Percentiles rank a stretch among this genome's conserved stretches.
Evolutionary conservation across 108 stramenopile genomes (phyloP).

Genomic region (Aurantiochytrium sp.): DNA sequence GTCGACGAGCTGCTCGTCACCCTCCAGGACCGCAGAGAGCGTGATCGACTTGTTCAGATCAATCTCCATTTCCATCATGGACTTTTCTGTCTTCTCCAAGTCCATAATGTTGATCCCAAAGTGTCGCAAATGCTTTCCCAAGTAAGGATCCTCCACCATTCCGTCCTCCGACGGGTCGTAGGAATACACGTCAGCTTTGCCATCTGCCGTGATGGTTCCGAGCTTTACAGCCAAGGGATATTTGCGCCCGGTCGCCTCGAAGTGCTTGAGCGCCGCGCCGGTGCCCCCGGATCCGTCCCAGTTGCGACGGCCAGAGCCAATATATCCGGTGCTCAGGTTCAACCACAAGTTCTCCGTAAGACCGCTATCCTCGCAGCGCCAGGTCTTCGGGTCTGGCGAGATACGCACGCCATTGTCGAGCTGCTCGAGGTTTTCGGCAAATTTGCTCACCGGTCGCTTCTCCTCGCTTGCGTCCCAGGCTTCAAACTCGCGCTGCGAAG

Average conservation of each 20-base stretch:
- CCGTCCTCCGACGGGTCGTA: slow-evolving; percentile 95
- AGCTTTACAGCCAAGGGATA: slow-evolving; percentile 96
- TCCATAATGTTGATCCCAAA: slow-evolving; percentile 72
- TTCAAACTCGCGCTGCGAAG: slow-evolving; percentile 63
- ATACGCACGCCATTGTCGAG: slow-evolving; percentile 40
- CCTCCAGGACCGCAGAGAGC: slow-evolving; percentile 84
- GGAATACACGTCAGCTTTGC: slow-evolving; percentile 85
- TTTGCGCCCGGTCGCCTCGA: slow-evolving; percentile 68
- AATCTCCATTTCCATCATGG: slow-evolving; percentile 90
- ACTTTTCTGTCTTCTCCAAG: slow-evolving; percentile 84
- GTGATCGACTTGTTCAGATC: slow-evolving; percentile 88
- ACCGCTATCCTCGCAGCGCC: slow-evolving; percentile 45
- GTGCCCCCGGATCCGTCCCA: slow-evolving; percentile 94
- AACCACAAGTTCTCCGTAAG: slow-evolving; percentile 86
- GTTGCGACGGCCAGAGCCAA: slow-evolving; percentile 92
- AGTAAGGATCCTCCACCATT: slow-evolving; percentile 87
- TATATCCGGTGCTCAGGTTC: slow-evolving; percentile 88
- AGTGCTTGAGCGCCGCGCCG: slow-evolving; percentile 91
- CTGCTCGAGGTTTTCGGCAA: slow-evolving; percentile 43
- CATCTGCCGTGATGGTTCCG: slow-evolving; percentile 88
- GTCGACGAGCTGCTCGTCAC: slow-evolving; percentile 68
- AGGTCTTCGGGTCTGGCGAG: slow-evolving; percentile 45
- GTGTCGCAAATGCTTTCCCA: slow-evolving; percentile 75
- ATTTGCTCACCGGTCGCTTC: slow-evolving; percentile 34
- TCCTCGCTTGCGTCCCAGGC: slow-evolving; percentile 58